A percentile compares a stretch with the other conserved stretches of the same genome.
Conservation (phyloP, 225 moss, liverwort and hornwort species). For the Thuidium tamariscinum region DNA sequence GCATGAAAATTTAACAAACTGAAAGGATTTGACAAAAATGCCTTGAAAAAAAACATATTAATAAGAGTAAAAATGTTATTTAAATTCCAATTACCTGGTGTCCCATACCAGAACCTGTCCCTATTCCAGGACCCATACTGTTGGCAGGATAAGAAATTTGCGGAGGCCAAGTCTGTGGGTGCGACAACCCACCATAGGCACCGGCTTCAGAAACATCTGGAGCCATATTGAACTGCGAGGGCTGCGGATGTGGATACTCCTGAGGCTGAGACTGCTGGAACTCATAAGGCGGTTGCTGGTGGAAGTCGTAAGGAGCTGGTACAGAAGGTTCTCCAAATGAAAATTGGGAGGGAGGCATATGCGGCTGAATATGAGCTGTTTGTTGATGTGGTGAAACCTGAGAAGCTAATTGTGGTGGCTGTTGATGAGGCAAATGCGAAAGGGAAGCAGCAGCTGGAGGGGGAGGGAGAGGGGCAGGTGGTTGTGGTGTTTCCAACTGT, state of each 20-base stretch:
- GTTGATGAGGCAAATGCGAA: constrained; percentile 37
- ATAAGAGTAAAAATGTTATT: background rate
- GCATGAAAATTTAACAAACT: background rate
- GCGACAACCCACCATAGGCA: constrained; percentile 51
- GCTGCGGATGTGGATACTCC: constrained; percentile 72
- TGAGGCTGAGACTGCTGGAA: constrained; percentile 71
- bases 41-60: background rate
- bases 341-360: constrained; percentile 54
- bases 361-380: constrained; percentile 45
- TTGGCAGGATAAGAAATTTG: constrained; percentile 60
- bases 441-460: constrained; percentile 35
- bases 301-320: constrained; percentile 69
- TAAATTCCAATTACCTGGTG: constrained; percentile 32
- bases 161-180: constrained; percentile 73
- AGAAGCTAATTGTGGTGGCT: constrained; percentile 35
- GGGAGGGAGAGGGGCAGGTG: constrained; percentile 42
- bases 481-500: constrained; percentile 43
- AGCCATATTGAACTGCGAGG: constrained; percentile 55
- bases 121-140: constrained; percentile 45
- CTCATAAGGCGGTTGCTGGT: constrained; percentile 77
- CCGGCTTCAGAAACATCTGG: constrained; percentile 57
- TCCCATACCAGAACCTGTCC: constrained; percentile 69
- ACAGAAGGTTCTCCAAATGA: constrained; percentile 53
- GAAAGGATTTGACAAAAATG: background rate
- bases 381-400: constrained; percentile 53